Evolutionary conservation across 345 rosid species (phyloP).

Genomic region (Heritiera littoralis): DNA sequence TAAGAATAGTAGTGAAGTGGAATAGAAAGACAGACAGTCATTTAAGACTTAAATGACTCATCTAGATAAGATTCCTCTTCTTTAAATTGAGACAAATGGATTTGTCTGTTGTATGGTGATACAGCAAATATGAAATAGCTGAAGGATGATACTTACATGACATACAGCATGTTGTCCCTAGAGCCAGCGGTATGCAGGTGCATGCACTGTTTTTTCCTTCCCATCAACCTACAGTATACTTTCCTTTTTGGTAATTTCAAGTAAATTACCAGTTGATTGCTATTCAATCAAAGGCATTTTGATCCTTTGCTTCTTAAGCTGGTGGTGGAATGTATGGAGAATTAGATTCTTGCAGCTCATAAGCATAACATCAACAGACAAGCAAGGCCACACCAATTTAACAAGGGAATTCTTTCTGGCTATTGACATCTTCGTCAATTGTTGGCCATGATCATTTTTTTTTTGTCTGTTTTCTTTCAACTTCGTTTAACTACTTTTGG

Average conservation of each 20-base stretch:
- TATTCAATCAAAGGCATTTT: neutral
- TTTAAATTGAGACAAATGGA: neutral
- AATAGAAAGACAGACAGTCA: constrained; percentile 1
- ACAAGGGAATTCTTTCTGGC: neutral
- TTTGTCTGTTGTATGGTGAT: neutral
- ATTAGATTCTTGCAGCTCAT: neutral
- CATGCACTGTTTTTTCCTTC: neutral
- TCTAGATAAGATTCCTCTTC: neutral
- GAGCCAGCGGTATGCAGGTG: neutral
- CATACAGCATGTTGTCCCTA: neutral
- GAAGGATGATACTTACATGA: neutral
- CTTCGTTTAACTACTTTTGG: neutral
- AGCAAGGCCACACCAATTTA: neutral
- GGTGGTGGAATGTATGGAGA: neutral
- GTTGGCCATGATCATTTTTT: neutral
- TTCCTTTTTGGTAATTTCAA: neutral
- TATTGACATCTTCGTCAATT: neutral
- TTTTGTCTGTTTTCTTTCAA: neutral
- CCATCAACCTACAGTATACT: neutral
- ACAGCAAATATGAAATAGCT: neutral
- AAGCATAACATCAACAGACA: neutral
- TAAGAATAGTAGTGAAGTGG: neutral
- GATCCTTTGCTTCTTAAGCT: neutral
- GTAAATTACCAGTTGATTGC: neutral
- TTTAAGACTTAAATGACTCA: neutral